Conservation (phyloP, 192 early-diverging fungal species). For the Backusella macrospora region DNA sequence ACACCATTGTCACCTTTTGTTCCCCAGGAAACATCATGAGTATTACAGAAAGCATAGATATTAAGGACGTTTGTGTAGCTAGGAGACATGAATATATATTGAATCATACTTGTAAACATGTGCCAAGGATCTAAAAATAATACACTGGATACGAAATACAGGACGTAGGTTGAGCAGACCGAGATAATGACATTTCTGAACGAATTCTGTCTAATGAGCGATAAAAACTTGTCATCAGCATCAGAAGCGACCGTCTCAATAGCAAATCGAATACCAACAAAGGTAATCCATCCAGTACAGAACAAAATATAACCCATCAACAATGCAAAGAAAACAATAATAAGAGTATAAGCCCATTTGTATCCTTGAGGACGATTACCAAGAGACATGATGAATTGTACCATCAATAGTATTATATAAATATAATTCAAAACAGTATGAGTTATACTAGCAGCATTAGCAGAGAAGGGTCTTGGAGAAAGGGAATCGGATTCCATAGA, state of each 20-base stretch:
- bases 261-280: slow-evolving; percentile 21
- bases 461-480: slow-evolving; percentile 30
- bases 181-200: slow-evolving; percentile 60
- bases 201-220: slow-evolving; percentile 38
- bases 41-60: too few relatives aligned
- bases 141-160: slow-evolving; percentile 65
- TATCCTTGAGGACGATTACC: slow-evolving; percentile 96
- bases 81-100: slow-evolving; percentile 73
- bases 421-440: slow-evolving; percentile 46
- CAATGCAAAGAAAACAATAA: slow-evolving; percentile 60
- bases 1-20: slow-evolving; percentile 73
- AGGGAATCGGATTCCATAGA: slow-evolving; percentile 44
- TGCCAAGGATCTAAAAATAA: slow-evolving; percentile 78
- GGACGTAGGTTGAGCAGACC: slow-evolving; percentile 63
- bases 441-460: slow-evolving; percentile 35
- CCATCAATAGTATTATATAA: slow-evolving; percentile 70
- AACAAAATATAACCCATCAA: slow-evolving; percentile 47
- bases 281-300: slow-evolving; percentile 36
- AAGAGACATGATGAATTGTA: slow-evolving; percentile 85
- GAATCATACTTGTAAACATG: slow-evolving; percentile 69
- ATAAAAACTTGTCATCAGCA: slow-evolving; percentile 29
- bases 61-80: slow-evolving; percentile 77
- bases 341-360: slow-evolving; percentile 70
- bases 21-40: too few relatives aligned
- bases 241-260: neutral